Percentiles rank a stretch among this genome's conserved stretches.
Conservation (phyloP, 805 yeast species). For the Teunomyces cretensis region DNA sequence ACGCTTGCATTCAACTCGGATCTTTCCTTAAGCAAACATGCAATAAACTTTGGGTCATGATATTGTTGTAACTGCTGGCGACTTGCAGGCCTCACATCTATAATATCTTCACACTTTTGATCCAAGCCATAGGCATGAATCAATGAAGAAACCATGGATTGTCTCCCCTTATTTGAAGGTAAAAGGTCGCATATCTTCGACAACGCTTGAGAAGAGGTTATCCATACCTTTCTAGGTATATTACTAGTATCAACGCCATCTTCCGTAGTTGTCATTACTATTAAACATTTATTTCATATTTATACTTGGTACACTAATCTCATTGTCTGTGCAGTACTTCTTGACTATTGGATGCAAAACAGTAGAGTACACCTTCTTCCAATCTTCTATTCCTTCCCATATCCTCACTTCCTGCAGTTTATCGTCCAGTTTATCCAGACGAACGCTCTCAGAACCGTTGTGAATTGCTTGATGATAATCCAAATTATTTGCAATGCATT, state of each 20-base stretch:
- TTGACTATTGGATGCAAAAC: constrained; percentile 6
- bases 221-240: constrained; percentile 17
- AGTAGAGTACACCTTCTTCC: constrained; percentile 13
- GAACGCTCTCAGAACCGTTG: neutral
- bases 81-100: constrained; percentile 24
- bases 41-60: constrained; percentile 48
- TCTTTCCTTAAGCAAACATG: constrained; percentile 33
- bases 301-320: neutral
- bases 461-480: constrained; percentile 8
- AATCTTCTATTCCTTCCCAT: constrained; percentile 18
- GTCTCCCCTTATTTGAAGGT: constrained; percentile 56
- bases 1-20: constrained; percentile 10
- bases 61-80: constrained; percentile 43
- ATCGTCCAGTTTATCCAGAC: neutral
- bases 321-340: constrained; percentile 9
- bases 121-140: constrained; percentile 42
- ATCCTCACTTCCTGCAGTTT: neutral
- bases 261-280: constrained; percentile 2
- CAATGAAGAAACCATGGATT: constrained; percentile 42
- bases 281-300: neutral
- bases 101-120: constrained; percentile 20
- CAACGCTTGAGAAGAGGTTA: constrained; percentile 18
- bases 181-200: constrained; percentile 36
- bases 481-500: constrained; percentile 8
- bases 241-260: constrained; percentile 1